A percentile compares a stretch with the other conserved stretches of the same genome.
These are phyloP conservation scores for Phytophthora sansomeana DNA, from an alignment of 352 stramenopile genomes.

Conservation along the genomic window DNA sequence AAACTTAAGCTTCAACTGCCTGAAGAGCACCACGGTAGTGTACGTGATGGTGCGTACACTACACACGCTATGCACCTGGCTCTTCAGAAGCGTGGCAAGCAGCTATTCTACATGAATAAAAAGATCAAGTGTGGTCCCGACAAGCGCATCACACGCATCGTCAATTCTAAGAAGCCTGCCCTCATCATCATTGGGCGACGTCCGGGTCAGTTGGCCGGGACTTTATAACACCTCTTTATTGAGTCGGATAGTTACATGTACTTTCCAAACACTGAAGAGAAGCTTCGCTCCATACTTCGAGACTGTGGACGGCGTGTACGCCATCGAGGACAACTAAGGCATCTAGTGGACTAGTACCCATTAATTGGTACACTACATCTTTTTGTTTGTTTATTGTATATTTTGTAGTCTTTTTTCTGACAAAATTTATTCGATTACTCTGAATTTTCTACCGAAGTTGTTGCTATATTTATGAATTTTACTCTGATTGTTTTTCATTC, in stretches of 20 bases:
- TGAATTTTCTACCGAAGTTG: too few species aligned
- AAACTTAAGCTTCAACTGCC: background rate
- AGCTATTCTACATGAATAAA: constrained; percentile 7
- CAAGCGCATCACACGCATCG: background rate
- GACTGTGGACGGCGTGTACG: constrained; percentile 8
- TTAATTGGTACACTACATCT: background rate
- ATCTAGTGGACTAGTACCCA: too few species aligned
- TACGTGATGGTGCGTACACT: constrained; percentile 1
- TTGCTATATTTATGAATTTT: too few species aligned
- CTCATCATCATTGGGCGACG: constrained; percentile 3
- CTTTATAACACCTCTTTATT: constrained; percentile 1
- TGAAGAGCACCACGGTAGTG: constrained; percentile 2
- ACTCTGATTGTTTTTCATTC: too few species aligned
- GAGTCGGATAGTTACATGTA: constrained; percentile 4
- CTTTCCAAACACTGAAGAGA: background rate
- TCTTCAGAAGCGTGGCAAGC: background rate
- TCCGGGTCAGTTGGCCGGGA: background rate
- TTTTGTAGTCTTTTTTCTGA: too few species aligned
- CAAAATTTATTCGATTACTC: too few species aligned
- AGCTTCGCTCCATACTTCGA: background rate
- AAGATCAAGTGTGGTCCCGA: background rate
- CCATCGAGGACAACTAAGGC: constrained; percentile 9
- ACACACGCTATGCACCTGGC: constrained; percentile 4
- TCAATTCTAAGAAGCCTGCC: background rate
- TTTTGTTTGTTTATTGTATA: too few species aligned